Evolutionary conservation across 2,329 filamentous ascomycete species (phyloP).

Genomic region (Arachnopeziza araneosa): DNA sequence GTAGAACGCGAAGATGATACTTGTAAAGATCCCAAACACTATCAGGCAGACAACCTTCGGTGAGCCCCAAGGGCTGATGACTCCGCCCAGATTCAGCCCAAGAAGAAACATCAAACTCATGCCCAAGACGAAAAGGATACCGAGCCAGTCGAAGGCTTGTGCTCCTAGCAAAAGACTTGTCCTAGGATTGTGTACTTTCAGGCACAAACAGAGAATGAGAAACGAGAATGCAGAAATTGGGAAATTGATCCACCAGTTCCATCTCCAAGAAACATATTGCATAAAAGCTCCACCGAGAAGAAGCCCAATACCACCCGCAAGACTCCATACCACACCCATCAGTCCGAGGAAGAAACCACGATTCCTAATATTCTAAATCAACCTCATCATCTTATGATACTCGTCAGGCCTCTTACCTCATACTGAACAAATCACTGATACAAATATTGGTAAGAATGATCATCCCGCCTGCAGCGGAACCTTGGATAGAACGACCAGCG

Average conservation of each 20-base stretch:
- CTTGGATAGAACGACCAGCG: slow-evolving; percentile 55
- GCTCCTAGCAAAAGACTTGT: slow-evolving; percentile 51
- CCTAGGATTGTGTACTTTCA: slow-evolving; percentile 53
- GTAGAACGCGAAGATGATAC: slow-evolving; percentile 55
- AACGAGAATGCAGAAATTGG: slow-evolving; percentile 1
- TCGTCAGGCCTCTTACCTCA: slow-evolving; percentile 27
- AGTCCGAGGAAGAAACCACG: slow-evolving; percentile 57
- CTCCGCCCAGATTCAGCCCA: slow-evolving; percentile 74
- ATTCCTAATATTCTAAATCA: slow-evolving; percentile 21
- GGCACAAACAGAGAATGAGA: slow-evolving; percentile 37
- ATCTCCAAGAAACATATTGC: slow-evolving; percentile 52
- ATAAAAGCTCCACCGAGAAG: slow-evolving; percentile 58
- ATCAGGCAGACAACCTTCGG: slow-evolving; percentile 70
- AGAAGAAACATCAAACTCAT: slow-evolving; percentile 78
- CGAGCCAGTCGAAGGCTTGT: slow-evolving; percentile 51
- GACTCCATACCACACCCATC: slow-evolving; percentile 57
- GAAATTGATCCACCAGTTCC: slow-evolving; percentile 56
- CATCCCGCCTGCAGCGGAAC: slow-evolving; percentile 57
- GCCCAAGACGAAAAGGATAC: slow-evolving; percentile 57
- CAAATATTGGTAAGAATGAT: slow-evolving; percentile 58
- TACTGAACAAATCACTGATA: slow-evolving; percentile 59
- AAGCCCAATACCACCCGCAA: slow-evolving; percentile 54
- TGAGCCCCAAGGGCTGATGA: slow-evolving; percentile 66
- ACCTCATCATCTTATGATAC: neutral
- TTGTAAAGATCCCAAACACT: slow-evolving; percentile 61